phyloP scores from a whole-genome alignment of 140 eudicot genomes.

The Stevia rebaudiana region DNA sequence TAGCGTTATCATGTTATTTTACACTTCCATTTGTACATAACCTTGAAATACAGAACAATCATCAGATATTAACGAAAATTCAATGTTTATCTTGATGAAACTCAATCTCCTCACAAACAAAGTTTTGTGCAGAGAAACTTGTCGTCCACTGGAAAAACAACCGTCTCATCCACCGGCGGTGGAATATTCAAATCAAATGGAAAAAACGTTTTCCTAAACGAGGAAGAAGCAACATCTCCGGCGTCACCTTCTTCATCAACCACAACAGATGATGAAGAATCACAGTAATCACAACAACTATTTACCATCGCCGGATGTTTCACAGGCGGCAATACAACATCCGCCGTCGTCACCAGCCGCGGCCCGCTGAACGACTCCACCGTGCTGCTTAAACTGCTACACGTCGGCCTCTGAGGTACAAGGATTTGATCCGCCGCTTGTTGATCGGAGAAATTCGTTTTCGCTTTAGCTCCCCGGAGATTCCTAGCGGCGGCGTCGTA shows the following conservation, averaged over 20 bases:
- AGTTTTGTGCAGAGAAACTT: constrained; percentile 52
- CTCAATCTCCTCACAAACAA: constrained; percentile 45
- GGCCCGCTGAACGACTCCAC: constrained; percentile 81
- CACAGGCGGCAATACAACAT: constrained; percentile 22
- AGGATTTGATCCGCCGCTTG: constrained; percentile 27
- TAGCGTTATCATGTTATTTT: too few species aligned
- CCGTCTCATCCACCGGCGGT: constrained; percentile 32
- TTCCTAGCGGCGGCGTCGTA: constrained; percentile 65
- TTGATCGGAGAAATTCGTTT: constrained; percentile 44
- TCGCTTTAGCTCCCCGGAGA: constrained; percentile 70
- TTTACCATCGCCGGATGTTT: constrained; percentile 42
- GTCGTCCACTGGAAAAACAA: constrained; percentile 15
- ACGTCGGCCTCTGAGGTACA: constrained; percentile 48
- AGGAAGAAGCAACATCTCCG: constrained; percentile 36
- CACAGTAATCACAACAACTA: constrained; percentile 73
- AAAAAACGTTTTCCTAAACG: constrained; percentile 30
- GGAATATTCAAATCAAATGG: constrained; percentile 69
- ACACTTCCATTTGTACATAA: too few species aligned
- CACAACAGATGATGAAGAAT: constrained; percentile 76
- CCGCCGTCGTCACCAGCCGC: constrained; percentile 22
- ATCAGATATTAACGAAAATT: too few species aligned
- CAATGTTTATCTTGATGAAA: too few species aligned
- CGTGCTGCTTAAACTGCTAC: constrained; percentile 74
- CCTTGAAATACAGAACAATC: too few species aligned
- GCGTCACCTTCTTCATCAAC: constrained; percentile 47